phyloP scores from a whole-genome alignment of 768 basidiomycete genomes.

The Lactifluus volemus region DNA sequence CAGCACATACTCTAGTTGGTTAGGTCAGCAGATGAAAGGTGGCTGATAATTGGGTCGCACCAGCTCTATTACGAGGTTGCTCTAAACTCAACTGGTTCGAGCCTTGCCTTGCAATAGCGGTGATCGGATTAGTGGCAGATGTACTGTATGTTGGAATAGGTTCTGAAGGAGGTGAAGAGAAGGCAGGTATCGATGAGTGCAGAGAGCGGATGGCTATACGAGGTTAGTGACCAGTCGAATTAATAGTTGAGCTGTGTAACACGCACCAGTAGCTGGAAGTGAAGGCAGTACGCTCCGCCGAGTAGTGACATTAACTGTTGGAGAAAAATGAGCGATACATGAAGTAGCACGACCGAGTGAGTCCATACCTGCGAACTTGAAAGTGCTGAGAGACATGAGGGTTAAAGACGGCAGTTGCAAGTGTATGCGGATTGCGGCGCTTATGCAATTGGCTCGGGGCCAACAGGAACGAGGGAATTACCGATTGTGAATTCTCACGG shows the following conservation, averaged over 20 bases:
- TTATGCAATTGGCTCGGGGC: not conserved
- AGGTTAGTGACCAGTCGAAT: not conserved
- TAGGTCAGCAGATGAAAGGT: not conserved
- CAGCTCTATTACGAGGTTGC: slow-evolving; percentile 84
- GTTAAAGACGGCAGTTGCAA: not conserved
- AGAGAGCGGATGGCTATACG: slow-evolving; percentile 44
- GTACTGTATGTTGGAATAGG: slow-evolving; percentile 36
- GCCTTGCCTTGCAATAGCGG: slow-evolving; percentile 62
- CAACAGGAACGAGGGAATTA: not conserved
- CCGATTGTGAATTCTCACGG: not conserved
- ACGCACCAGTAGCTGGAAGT: slow-evolving; percentile 2
- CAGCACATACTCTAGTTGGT: slow-evolving; percentile 77
- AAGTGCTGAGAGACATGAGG: slow-evolving; percentile 13
- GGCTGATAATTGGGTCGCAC: slow-evolving; percentile 32
- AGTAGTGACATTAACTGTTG: slow-evolving; percentile 7
- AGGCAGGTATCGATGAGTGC: slow-evolving; percentile 41
- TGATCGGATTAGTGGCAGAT: slow-evolving; percentile 46
- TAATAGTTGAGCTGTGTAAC: not conserved
- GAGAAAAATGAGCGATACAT: not conserved
- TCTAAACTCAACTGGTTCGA: slow-evolving; percentile 83
- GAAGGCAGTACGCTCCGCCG: slow-evolving; percentile 4
- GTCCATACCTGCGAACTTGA: slow-evolving; percentile 8
- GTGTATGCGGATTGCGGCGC: too few relatives aligned
- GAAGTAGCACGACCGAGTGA: not conserved
- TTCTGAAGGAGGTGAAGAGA: slow-evolving; percentile 31